Evolutionary conservation across 2,329 filamentous ascomycete genomes (phyloP), one percentile per base, ranked within the genome.

Genomic region (Cercospora zeae-maydis): DNA sequence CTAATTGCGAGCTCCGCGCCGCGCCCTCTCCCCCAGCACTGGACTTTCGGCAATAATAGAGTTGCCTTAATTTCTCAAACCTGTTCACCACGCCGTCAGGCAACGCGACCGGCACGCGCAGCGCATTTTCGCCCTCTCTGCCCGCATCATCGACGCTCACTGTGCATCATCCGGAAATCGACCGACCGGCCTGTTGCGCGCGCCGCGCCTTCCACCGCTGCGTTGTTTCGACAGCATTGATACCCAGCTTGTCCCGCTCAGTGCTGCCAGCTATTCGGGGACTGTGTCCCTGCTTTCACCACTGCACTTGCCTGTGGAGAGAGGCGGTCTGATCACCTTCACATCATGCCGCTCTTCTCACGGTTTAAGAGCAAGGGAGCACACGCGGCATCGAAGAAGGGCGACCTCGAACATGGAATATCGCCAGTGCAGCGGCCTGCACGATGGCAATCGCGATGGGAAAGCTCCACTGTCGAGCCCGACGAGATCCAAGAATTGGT

Each of bases 401-500:
- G 67, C 33, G 66, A 67, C 57, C 42, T 61, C 34, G 67, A 68
- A 58, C 64, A 63, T 47, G 58, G 58, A 39, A 49, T 61, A n/a
- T 58, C 84, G 78, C 70, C 70, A 82, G 85, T 87, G 37, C 78
- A 82, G 65, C 92, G 92, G 78, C 90, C 90, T 61, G 62, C 59
- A 27, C 85, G 84, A 77, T 97, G 92, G 89, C 67, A 74, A 90
- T 91, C 65, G 90, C 97, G 92, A 67, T 99, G 92, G 86, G 84
- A 87, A 66, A 89, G 93, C 73, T 90, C 84, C 59, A 86, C 88
- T 52, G 88, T 99, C 68, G 88, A 91, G 58, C 90, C 93, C 4
- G 92, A 96, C 69, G 95, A 99, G 79, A 88, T 99, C 53, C 88
- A 93, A 72, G 92, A 96, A 74, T 80, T 99, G 66, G 82, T 98